Evolutionary conservation across 1,284 basidiomycete species (phyloP), one percentile per base, ranked within the genome.

Genomic region (Porodaedalea pini): DNA sequence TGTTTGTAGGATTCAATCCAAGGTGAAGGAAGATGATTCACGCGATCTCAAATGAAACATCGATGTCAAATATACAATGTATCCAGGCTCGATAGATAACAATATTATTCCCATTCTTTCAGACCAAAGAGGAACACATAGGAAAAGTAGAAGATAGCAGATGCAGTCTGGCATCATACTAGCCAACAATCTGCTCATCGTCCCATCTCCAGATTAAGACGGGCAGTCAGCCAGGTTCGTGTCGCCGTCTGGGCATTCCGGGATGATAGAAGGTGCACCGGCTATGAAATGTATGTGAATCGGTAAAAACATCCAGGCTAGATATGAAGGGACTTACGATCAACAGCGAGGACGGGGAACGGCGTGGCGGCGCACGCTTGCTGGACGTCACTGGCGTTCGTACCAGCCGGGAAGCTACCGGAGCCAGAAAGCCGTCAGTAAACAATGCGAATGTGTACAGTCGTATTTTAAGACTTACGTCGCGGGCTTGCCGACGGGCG

Each of bases 401-500:
- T 62, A 4, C 59, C 59, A 34, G 59, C 61, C 13, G 61, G 61
- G 47, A 58, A 58, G 19, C 60, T 61, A 31, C 8, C 19, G 2
- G 34, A n/a, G 39, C 2, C 4, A 51, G 19, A 15, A 40, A 23
- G 19, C 4, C 19, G 27, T 49, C 8, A 29, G 6, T 21, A 5
- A 17, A 11, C 21, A 44, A 23, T 3, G n/a, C 47, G 34, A 19
- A 23, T 10, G 25, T 2, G 8, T 17, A 37, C 29, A 19, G 2
- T 36, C 29, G 17, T 52, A 27, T 13, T 5, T 15, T 15, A 31
- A 37, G 36, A 21, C 47, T 31, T 31, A 49, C 47, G 47, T 49
- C 27, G 47, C 47, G 31, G 21, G 47, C 6, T 49, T 49, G 21
- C 29, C 29, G 21, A 1, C 47, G 19, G 29, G 7, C 23, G 47